Percentiles rank a stretch among this genome's conserved stretches.
Evolutionary conservation across 176 grass and related monocot species (phyloP).

Genomic region (Triticum urartu): DNA sequence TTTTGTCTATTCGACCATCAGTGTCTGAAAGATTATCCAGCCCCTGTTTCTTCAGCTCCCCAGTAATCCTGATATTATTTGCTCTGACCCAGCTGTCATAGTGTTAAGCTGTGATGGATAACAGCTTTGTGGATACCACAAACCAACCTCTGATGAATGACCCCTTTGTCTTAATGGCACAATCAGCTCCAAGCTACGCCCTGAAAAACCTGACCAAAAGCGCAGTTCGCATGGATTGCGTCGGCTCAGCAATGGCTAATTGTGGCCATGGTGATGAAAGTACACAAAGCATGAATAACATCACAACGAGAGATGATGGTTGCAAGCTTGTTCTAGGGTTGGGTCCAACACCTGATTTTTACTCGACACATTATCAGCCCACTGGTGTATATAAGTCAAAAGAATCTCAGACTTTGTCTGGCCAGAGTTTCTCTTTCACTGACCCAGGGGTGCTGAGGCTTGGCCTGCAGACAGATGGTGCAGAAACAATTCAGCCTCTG

Average conservation of each 20-base stretch:
- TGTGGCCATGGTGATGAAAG: constrained; percentile 15
- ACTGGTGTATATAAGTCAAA: constrained; percentile 28
- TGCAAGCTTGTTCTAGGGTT: constrained; percentile 72
- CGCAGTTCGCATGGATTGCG: constrained; percentile 38
- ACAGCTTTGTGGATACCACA: constrained; percentile 22
- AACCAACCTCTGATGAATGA: constrained; percentile 32
- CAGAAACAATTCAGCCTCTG: constrained; percentile 28
- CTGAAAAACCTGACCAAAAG: constrained; percentile 44
- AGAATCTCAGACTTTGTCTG: constrained; percentile 35
- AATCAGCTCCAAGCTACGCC: constrained; percentile 26
- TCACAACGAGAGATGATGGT: constrained; percentile 51
- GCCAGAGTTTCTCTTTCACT: constrained; percentile 30
- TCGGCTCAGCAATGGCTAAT: constrained; percentile 27
- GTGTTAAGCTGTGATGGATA: constrained; percentile 27
- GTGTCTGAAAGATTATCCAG: constrained; percentile 25
- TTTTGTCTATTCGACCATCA: constrained; percentile 40
- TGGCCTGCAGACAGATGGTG: constrained; percentile 41
- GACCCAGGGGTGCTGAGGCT: constrained; percentile 57
- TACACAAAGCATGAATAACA: constrained; percentile 22
- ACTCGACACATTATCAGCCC: constrained; percentile 36
- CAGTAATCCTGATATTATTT: constrained; percentile 6
- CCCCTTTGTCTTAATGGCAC: constrained; percentile 20
- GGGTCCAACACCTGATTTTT: constrained; percentile 72
- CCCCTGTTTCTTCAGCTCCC: constrained; percentile 20
- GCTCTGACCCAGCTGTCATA: not conserved